Evolutionary conservation across 371 early-diverging fungal species (phyloP).

Genomic region (Phascolomyces articulosus): DNA sequence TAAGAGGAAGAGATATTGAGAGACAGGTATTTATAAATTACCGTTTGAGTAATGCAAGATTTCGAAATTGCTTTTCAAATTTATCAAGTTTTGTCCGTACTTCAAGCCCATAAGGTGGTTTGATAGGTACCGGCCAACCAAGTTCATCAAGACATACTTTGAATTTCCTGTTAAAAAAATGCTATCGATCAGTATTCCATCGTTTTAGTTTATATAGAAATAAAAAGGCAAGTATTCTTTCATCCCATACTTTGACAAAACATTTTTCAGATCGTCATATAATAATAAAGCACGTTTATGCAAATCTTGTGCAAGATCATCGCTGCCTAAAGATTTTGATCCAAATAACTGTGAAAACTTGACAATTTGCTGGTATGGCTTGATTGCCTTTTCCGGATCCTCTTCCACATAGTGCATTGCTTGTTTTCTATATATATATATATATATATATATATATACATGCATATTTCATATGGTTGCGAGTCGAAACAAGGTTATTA

Average conservation of each 20-base stretch:
- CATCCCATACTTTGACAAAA: constrained; percentile 39
- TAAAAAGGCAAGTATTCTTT: background rate
- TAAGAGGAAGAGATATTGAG: too few species aligned
- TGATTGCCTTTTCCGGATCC: constrained; percentile 41
- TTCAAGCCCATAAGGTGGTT: constrained; percentile 43
- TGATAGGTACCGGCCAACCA: constrained; percentile 58
- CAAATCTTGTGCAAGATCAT: constrained; percentile 22
- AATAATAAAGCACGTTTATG: constrained; percentile 28
- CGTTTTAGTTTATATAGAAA: too few species aligned
- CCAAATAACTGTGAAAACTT: constrained; percentile 24
- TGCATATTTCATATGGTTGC: too few species aligned
- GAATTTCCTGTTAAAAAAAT: constrained; percentile 40
- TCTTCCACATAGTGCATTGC: constrained; percentile 33
- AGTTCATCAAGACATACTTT: constrained; percentile 43
- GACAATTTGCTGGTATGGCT: constrained; percentile 46
- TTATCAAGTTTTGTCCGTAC: constrained; percentile 32
- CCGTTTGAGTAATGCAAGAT: constrained; percentile 49
- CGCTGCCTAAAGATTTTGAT: constrained; percentile 17
- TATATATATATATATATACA: background rate
- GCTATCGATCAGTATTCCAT: background rate
- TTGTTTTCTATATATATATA: constrained; percentile 25
- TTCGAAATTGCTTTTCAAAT: constrained; percentile 46
- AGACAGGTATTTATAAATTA: too few species aligned
- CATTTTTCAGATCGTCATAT: constrained; percentile 40
- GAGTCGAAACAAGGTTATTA: too few species aligned